Conservation (phyloP, 2,329 filamentous ascomycete species). For the Monosporascus sp. region DNA sequence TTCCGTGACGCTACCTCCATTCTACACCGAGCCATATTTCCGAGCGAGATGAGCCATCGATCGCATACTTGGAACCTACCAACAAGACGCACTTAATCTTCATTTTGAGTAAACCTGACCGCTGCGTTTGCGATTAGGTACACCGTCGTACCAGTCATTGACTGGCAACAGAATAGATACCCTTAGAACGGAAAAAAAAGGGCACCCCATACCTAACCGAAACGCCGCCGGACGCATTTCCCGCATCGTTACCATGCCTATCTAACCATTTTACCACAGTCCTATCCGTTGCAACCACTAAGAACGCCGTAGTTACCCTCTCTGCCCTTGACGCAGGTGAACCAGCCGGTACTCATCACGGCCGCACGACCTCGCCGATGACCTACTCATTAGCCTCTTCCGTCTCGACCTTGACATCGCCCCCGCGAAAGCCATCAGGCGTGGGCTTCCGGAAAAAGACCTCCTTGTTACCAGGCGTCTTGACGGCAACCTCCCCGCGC, state of each 20-base stretch:
- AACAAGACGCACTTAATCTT: too few species aligned
- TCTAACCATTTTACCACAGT: too few species aligned
- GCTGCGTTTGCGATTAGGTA: background rate
- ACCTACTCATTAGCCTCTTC: constrained; percentile 24
- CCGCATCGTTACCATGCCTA: too few species aligned
- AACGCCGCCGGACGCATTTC: background rate
- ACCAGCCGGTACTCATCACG: constrained; percentile 14
- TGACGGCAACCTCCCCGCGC: constrained; percentile 7
- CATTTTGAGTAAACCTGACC: too few species aligned
- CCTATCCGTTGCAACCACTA: too few species aligned
- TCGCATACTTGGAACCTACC: too few species aligned
- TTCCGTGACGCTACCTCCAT: too few species aligned
- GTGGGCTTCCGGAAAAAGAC: constrained; percentile 18
- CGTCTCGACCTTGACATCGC: constrained; percentile 18
- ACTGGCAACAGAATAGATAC: background rate
- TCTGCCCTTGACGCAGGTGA: constrained; percentile 10
- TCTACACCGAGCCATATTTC: too few species aligned
- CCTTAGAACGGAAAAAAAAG: background rate
- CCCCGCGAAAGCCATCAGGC: constrained; percentile 2
- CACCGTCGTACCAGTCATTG: background rate
- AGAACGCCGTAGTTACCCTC: too few species aligned
- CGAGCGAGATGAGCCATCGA: too few species aligned
- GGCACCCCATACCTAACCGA: background rate
- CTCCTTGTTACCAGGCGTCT: constrained; percentile 9
- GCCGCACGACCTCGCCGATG: constrained; percentile 17